These are phyloP conservation scores for Sarcodon sp. DNA, from an alignment of 768 basidiomycete species.

Conservation along the genomic window DNA sequence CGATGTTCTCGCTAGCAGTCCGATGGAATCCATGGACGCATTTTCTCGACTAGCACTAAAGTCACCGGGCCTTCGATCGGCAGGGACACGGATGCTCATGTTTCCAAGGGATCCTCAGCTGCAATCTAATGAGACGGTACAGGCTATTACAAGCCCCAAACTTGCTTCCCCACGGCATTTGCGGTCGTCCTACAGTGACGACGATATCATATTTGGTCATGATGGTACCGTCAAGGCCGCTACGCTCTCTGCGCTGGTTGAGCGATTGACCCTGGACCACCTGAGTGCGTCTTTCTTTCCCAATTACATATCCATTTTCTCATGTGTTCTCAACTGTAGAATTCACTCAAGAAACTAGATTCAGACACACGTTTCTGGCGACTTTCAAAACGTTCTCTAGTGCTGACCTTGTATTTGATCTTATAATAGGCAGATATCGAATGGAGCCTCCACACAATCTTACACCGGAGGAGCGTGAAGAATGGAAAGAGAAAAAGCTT, in stretches of 20 bases:
- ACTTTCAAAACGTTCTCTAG: constrained; percentile 76
- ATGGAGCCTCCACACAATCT: constrained; percentile 33
- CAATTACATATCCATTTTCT: background rate
- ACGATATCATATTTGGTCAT: constrained; percentile 50
- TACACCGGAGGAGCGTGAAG: constrained; percentile 35
- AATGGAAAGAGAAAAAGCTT: constrained; percentile 55
- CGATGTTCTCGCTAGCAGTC: constrained; percentile 17
- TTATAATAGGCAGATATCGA: constrained; percentile 51
- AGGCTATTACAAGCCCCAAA: constrained; percentile 22
- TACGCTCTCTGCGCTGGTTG: constrained; percentile 59
- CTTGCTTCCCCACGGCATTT: constrained; percentile 44
- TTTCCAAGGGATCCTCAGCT: too few species aligned
- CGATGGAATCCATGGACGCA: constrained; percentile 10
- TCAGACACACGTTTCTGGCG: constrained; percentile 59
- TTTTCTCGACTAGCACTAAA: constrained; percentile 2
- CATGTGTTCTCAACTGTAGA: constrained; percentile 5
- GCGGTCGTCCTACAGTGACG: constrained; percentile 35
- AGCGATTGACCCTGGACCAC: constrained; percentile 50
- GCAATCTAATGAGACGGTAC: constrained; percentile 15
- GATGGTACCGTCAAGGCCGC: constrained; percentile 61
- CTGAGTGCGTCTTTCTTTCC: constrained; percentile 31
- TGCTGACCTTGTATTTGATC: constrained; percentile 53
- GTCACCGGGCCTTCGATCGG: background rate
- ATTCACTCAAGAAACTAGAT: constrained; percentile 18
- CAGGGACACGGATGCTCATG: background rate